phyloP scores from a whole-genome alignment of 371 early-diverging fungal species.

The Aphelidium insulamus region DNA sequence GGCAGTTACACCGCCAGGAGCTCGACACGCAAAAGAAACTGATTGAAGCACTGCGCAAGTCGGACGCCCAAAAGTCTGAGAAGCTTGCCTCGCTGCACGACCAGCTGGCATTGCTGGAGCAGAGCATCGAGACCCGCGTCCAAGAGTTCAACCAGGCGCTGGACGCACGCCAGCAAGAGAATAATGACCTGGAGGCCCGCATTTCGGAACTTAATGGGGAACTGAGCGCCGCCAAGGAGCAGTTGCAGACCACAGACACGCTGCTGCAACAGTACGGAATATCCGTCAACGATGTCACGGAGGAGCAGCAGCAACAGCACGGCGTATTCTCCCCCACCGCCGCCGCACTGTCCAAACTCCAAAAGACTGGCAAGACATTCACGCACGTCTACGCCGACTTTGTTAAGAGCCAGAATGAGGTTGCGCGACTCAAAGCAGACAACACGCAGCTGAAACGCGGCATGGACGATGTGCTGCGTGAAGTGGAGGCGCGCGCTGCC shows the following conservation, averaged over 20 bases:
- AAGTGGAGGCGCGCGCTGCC: slow-evolving; percentile 20
- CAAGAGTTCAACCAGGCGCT: slow-evolving; percentile 25
- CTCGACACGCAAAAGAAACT: slow-evolving; percentile 13
- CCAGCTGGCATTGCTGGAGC: slow-evolving; percentile 14
- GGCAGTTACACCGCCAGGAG: slow-evolving; percentile 1
- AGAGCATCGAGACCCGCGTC: slow-evolving; percentile 19
- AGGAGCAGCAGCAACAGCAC: too few relatives aligned
- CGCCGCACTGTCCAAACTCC: slow-evolving; percentile 5
- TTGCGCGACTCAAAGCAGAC: slow-evolving; percentile 13
- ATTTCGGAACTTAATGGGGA: slow-evolving; percentile 8
- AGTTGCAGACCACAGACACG: slow-evolving; percentile 9
- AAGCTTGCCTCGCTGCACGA: slow-evolving; percentile 16
- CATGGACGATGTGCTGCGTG: slow-evolving; percentile 20
- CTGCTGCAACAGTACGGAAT: too few relatives aligned
- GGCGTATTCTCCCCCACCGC: too few relatives aligned
- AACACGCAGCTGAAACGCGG: slow-evolving; percentile 20
- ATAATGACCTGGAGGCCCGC: slow-evolving; percentile 7
- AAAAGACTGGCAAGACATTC: slow-evolving; percentile 13
- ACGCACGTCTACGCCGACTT: too few relatives aligned
- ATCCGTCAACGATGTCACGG: too few relatives aligned
- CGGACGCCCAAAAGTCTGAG: slow-evolving; percentile 6
- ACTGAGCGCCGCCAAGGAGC: slow-evolving; percentile 5
- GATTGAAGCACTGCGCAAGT: slow-evolving; percentile 11
- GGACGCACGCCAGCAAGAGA: slow-evolving; percentile 17
- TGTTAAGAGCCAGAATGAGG: slow-evolving; percentile 9